phyloP scores from a whole-genome alignment of 2,329 filamentous ascomycete species.

The Lecanosticta acicola region DNA sequence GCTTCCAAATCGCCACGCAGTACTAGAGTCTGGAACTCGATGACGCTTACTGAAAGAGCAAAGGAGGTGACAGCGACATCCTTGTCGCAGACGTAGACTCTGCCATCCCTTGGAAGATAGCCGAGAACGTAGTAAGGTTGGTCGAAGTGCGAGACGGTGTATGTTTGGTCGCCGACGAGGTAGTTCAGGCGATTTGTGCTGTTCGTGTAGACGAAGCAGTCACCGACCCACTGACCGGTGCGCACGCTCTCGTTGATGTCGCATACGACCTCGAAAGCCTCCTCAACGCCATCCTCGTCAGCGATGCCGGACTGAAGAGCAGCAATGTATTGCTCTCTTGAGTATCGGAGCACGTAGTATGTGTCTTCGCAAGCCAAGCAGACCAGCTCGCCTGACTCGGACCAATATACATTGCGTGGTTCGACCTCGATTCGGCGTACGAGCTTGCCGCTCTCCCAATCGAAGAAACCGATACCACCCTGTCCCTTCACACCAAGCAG shows the following conservation, averaged over 20 bases:
- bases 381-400: constrained; percentile 89
- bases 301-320: constrained; percentile 75
- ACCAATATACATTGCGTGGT: constrained; percentile 80
- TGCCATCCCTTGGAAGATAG: constrained; percentile 91
- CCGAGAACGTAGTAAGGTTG: constrained; percentile 90
- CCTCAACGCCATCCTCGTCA: constrained; percentile 87
- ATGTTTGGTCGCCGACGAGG: constrained; percentile 93
- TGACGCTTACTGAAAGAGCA: constrained; percentile 79
- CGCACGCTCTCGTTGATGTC: constrained; percentile 92
- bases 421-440: constrained; percentile 86
- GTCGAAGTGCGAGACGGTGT: constrained; percentile 96
- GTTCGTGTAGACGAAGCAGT: constrained; percentile 99
- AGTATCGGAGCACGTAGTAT: constrained; percentile 90
- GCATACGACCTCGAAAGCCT: constrained; percentile 92
- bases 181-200: constrained; percentile 95
- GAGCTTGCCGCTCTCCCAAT: constrained; percentile 85
- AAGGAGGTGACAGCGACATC: constrained; percentile 90
- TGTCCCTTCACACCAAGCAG: constrained; percentile 91
- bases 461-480: constrained; percentile 90
- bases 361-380: constrained; percentile 89
- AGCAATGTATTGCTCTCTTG: constrained; percentile 78
- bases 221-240: constrained; percentile 95
- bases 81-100: constrained; percentile 92
- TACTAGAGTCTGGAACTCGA: constrained; percentile 95
- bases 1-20: constrained; percentile 89